Evolutionary conservation across 1,139 yeast species (phyloP).

Genomic region (Zygosaccharomyces sapae): DNA sequence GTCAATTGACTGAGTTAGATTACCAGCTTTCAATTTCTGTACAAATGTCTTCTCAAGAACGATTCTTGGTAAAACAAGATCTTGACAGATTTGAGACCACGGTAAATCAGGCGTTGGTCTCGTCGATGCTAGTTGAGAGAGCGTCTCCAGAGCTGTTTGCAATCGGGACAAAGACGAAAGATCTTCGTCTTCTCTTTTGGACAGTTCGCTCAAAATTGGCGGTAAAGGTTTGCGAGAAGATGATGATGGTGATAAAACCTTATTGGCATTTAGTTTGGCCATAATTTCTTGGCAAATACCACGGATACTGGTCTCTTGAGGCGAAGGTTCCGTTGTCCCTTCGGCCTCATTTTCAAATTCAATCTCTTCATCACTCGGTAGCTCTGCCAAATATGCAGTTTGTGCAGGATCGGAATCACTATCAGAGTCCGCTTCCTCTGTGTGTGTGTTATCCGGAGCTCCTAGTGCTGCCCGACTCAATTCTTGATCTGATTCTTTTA

Average conservation of each 20-base stretch:
- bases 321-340: not conserved
- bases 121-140: slow-evolving; percentile 1
- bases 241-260: no score
- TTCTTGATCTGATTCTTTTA: not conserved
- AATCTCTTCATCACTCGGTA: slow-evolving; percentile 13
- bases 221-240: not conserved
- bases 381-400: slow-evolving; percentile 14
- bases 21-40: slow-evolving; percentile 26
- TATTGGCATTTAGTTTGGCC: not conserved
- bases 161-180: slow-evolving; percentile 1
- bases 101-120: not conserved
- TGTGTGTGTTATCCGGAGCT: not conserved
- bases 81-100: slow-evolving; percentile 4
- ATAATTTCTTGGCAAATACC: not conserved
- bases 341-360: slow-evolving; percentile 12
- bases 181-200: not conserved
- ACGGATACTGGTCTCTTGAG: not conserved
- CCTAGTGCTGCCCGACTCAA: not conserved
- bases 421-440: slow-evolving; percentile 6
- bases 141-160: slow-evolving; percentile 4
- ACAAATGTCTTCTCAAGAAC: slow-evolving; percentile 19
- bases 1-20: slow-evolving; percentile 24
- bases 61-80: slow-evolving; percentile 11
- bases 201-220: not conserved
- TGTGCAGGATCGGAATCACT: slow-evolving; percentile 14